Percentiles rank a stretch among this genome's conserved stretches.
phyloP scores from a whole-genome alignment of 345 rosid genomes.

The Nephelium lappaceum region DNA sequence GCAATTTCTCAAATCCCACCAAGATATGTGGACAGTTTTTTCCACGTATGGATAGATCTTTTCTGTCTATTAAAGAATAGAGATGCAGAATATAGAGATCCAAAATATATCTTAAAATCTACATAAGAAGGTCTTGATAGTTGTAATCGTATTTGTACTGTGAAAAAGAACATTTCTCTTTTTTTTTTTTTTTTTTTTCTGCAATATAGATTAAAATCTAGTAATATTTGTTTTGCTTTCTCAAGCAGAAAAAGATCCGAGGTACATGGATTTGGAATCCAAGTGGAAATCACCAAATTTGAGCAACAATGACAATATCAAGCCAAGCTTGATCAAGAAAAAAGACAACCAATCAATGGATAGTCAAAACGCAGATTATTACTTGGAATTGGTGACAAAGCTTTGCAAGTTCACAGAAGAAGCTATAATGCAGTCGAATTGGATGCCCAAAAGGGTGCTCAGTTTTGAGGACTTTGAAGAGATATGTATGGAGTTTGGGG shows the following conservation, averaged over 20 bases:
- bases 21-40: too few relatives aligned
- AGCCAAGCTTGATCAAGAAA: constrained; percentile 9
- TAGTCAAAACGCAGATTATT: constrained; percentile 30
- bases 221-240: not conserved
- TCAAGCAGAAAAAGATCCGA: constrained; percentile 4
- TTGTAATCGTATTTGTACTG: too few relatives aligned
- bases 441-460: constrained; percentile 35
- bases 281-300: constrained; percentile 20
- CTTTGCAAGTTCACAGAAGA: constrained; percentile 48
- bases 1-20: too few relatives aligned
- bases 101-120: too few relatives aligned
- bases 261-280: constrained; percentile 16
- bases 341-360: constrained; percentile 1
- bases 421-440: constrained; percentile 46
- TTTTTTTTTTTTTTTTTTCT: not conserved
- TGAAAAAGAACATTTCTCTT: too few relatives aligned
- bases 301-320: not conserved
- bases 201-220: not conserved
- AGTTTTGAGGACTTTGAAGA: constrained; percentile 47
- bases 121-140: too few relatives aligned
- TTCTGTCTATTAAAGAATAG: too few relatives aligned
- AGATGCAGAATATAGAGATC: too few relatives aligned
- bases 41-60: too few relatives aligned
- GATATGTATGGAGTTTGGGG: constrained; percentile 49
- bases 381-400: constrained; percentile 38